phyloP scores from a whole-genome alignment of 2,329 filamentous ascomycete genomes.

The Cercospora janseana region DNA sequence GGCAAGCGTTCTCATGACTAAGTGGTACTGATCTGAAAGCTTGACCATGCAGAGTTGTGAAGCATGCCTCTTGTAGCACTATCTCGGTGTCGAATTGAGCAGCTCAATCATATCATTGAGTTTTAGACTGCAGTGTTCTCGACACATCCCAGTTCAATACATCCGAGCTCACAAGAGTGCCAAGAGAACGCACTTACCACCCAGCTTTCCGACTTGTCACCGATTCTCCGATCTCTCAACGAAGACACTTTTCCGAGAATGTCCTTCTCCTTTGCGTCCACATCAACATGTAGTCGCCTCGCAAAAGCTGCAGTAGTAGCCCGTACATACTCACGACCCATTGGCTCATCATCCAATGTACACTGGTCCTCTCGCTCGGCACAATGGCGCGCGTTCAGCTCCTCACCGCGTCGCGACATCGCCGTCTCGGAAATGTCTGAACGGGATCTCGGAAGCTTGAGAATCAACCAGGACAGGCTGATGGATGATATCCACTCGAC shows the following conservation, averaged over 20 bases:
- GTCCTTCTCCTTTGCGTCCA: conserved; percentile 9
- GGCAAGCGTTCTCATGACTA: conserved; percentile 14
- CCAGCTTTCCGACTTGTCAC: conserved; percentile 11
- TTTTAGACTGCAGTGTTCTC: too few relatives aligned
- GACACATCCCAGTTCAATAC: not conserved
- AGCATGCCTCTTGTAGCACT: not conserved
- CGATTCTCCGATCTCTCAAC: not conserved
- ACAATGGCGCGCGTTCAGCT: conserved; percentile 34
- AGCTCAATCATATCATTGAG: too few relatives aligned
- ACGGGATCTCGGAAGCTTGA: conserved; percentile 52
- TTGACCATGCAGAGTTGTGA: not conserved
- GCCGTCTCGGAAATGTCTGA: conserved; percentile 52
- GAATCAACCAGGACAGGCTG: conserved; percentile 58
- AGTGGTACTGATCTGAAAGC: not conserved
- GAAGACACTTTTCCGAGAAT: conserved; percentile 12
- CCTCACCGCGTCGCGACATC: conserved; percentile 37
- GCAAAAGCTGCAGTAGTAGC: not conserved
- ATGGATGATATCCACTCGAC: conserved; percentile 65
- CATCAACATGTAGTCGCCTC: conserved; percentile 14
- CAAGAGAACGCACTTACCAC: conserved; percentile 11
- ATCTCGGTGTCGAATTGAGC: not conserved
- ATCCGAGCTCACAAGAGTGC: not conserved
- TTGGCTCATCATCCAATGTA: not conserved
- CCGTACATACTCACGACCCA: not conserved
- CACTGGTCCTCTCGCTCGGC: not conserved